Percentiles rank a stretch among this genome's conserved stretches.
Conservation (phyloP, 2,329 filamentous ascomycete genomes). For the Lasiodiplodia sp. region DNA sequence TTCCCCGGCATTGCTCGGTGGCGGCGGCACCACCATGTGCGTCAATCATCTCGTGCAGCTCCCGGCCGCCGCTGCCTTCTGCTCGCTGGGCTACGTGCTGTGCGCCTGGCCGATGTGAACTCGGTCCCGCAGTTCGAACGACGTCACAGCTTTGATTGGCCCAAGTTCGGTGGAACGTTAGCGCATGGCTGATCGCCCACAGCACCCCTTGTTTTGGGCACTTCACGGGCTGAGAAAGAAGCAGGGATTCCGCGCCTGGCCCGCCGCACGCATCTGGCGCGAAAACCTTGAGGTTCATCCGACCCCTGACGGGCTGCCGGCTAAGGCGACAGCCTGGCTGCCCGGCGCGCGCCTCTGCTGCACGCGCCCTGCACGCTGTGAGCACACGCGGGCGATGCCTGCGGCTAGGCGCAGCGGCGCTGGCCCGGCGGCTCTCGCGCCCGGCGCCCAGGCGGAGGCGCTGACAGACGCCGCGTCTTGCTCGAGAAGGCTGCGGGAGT, state of each 20-base stretch:
- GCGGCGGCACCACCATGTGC: neutral
- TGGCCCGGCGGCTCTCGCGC: conserved; percentile 12
- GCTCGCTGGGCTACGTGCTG: neutral
- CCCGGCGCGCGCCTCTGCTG: neutral
- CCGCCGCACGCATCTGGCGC: conserved; percentile 23
- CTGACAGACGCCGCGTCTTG: conserved; percentile 13
- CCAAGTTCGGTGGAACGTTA: conserved; percentile 15
- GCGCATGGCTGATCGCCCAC: conserved; percentile 22
- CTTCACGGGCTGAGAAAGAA: conserved; percentile 14
- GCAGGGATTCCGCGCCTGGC: conserved; percentile 19
- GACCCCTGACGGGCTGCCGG: conserved; percentile 23
- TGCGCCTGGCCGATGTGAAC: conserved; percentile 10
- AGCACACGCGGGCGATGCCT: neutral
- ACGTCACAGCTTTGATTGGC: conserved; percentile 21
- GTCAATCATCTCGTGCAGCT: neutral
- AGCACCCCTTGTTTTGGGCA: conserved; percentile 23
- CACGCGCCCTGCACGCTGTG: conserved; percentile 2
- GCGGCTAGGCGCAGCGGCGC: conserved; percentile 1
- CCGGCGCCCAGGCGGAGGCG: conserved; percentile 5
- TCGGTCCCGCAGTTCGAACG: neutral
- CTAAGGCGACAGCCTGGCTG: conserved; percentile 16
- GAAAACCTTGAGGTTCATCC: conserved; percentile 21
- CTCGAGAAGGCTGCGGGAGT: conserved; percentile 18
- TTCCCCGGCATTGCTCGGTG: neutral
- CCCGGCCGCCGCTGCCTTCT: neutral